These are phyloP conservation scores for Penicillium sp. DNA, from an alignment of 2,329 filamentous ascomycete species.

Conservation along the genomic window DNA sequence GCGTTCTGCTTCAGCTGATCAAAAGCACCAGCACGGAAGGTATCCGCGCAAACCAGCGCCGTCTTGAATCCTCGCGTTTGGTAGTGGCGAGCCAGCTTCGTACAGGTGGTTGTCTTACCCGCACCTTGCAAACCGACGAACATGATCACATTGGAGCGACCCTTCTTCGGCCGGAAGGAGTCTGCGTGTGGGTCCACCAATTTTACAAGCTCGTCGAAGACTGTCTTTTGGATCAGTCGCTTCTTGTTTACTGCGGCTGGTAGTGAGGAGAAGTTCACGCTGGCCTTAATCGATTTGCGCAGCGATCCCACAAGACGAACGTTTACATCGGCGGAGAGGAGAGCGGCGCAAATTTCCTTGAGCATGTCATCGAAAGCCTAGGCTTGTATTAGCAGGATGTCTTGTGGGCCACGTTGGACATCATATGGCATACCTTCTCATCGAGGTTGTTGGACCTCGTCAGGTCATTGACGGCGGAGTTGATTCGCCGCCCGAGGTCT, in stretches of 20 bases:
- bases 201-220: constrained; percentile 94
- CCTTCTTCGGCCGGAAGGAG: constrained; percentile 95
- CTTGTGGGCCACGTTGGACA: constrained; percentile 2
- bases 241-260: constrained; percentile 96
- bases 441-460: constrained; percentile 90
- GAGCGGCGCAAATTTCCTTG: constrained; percentile 94
- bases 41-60: constrained; percentile 94
- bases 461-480: constrained; percentile 89
- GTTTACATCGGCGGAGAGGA: constrained; percentile 96
- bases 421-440: constrained; percentile 68
- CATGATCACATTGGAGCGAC: constrained; percentile 96
- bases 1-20: constrained; percentile 99
- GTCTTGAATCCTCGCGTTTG: constrained; percentile 89
- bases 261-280: constrained; percentile 93
- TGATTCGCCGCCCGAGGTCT: constrained; percentile 97
- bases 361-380: constrained; percentile 97
- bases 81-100: constrained; percentile 93
- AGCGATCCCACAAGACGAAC: constrained; percentile 87
- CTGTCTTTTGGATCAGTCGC: constrained; percentile 93
- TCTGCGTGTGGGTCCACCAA: constrained; percentile 95
- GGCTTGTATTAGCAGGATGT: constrained; percentile 10
- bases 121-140: constrained; percentile 97
- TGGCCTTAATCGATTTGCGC: constrained; percentile 84
- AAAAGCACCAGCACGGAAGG: constrained; percentile 96
- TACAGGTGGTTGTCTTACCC: constrained; percentile 97